Conservation (phyloP, 2,329 filamentous ascomycete species). For the Fusarium veterinarium region DNA sequence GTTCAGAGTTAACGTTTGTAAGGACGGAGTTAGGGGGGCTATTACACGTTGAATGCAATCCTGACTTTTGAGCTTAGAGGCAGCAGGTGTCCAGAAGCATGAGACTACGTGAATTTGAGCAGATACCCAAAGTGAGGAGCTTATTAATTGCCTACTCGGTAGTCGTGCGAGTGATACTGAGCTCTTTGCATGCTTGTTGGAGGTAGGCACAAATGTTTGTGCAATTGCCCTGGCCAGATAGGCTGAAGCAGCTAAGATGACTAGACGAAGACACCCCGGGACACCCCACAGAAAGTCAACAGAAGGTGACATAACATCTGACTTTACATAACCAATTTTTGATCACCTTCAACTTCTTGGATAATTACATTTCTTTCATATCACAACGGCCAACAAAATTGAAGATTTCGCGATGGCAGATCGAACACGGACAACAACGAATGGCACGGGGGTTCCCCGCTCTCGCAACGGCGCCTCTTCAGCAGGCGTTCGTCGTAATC, state of each 20-base stretch:
- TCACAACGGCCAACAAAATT: not conserved
- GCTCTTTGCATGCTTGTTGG: not conserved
- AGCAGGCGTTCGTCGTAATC: constrained; percentile 55
- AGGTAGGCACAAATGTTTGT: not conserved
- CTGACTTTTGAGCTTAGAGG: not conserved
- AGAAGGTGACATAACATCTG: constrained; percentile 21
- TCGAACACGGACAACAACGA: constrained; percentile 37
- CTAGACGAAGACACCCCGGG: constrained; percentile 24
- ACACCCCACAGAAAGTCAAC: constrained; percentile 44
- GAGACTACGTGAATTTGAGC: not conserved
- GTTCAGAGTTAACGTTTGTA: constrained; percentile 19
- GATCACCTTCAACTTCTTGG: constrained; percentile 11
- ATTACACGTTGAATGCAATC: not conserved
- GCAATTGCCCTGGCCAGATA: not conserved
- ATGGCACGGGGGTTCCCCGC: constrained; percentile 30
- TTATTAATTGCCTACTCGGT: not conserved
- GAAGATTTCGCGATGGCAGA: constrained; percentile 36
- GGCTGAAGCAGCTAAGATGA: constrained; percentile 16
- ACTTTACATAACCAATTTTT: constrained; percentile 9
- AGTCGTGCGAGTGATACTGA: not conserved
- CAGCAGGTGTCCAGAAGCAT: not conserved
- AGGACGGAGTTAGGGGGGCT: constrained; percentile 9
- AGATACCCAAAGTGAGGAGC: not conserved
- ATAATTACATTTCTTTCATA: not conserved
- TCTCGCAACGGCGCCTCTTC: constrained; percentile 36